Evolutionary conservation across 306 rosid species (phyloP), one percentile per base, ranked within the genome.

Genomic region (Prunus mume): DNA sequence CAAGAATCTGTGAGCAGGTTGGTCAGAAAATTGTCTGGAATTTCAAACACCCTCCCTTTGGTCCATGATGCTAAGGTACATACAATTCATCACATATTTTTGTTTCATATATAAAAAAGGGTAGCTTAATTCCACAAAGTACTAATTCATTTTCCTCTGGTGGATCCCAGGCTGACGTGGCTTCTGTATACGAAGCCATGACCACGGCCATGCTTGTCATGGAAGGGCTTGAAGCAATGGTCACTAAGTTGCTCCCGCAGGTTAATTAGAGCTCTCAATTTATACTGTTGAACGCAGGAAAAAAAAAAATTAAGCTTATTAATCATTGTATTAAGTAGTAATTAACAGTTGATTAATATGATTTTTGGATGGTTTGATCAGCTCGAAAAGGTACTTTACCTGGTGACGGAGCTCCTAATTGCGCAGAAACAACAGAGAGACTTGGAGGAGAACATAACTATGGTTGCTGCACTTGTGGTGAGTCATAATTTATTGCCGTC

Each of bases 381-480:
- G 90, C 75, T 87, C 64, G 97, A 93, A 65, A 83, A 71, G 55
- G 72, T 80, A 51, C 90, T 87, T 58, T 90, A 79, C 72, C 83
- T 86, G 84, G 79, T 86, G n/a, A 87, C 97, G 56, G 94, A 93
- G 83, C 86, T 92, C 22, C 70, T 61, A 41, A 75, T 89, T 46
- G 69, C 81, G 7, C 79, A 78, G 19, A 89, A 84, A 76, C 87
- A 86, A 68, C 88, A 85, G 28, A 87, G 71, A 43, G 91, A 86
- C 18, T 47, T 90, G 46, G 76, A 79, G 65, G 77, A 18, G 3
- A 77, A 80, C 15, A 47, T 90, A 10, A 78, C 85, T 20, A 47
- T 17, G 0, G 78, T 85, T 61, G 11, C 83, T 60, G 43, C 86
- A 24, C 84, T 81, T 68, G 24, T 84, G 86, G 98, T 90, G 19